Conservation (phyloP, 192 early-diverging fungal species). For the Backusella liffmaniae region DNA sequence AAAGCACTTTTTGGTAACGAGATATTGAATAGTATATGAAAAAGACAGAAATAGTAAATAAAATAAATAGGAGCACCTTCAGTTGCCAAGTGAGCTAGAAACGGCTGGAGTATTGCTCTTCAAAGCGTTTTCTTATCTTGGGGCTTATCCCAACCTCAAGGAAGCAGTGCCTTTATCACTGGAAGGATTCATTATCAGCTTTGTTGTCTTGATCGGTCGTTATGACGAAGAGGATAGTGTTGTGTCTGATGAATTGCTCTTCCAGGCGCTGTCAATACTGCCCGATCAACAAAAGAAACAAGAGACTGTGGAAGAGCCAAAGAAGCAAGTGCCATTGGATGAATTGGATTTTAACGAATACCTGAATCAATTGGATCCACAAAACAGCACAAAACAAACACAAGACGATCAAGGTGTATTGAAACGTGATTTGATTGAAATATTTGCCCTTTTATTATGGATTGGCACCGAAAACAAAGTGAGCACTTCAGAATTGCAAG, state of each 20-base stretch:
- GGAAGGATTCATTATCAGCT: slow-evolving; percentile 26
- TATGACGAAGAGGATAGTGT: slow-evolving; percentile 10
- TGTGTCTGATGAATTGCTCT: slow-evolving; percentile 18
- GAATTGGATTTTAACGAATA: slow-evolving; percentile 31
- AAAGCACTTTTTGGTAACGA: slow-evolving; percentile 31
- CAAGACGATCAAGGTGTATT: background rate
- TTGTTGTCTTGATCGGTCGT: slow-evolving; percentile 22
- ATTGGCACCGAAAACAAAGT: background rate
- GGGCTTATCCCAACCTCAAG: slow-evolving; percentile 26
- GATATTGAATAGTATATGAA: background rate
- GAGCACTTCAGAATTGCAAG: background rate
- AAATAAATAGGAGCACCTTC: slow-evolving; percentile 20
- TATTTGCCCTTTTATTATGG: slow-evolving; percentile 28
- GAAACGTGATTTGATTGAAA: slow-evolving; percentile 11
- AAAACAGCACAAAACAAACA: background rate
- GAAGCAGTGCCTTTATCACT: slow-evolving; percentile 21
- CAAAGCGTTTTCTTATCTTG: slow-evolving; percentile 37
- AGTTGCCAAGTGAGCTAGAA: slow-evolving; percentile 24
- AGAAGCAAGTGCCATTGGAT: slow-evolving; percentile 19
- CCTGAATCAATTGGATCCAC: slow-evolving; percentile 7
- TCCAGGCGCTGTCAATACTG: slow-evolving; percentile 24
- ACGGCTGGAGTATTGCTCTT: slow-evolving; percentile 33
- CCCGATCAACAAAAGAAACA: background rate
- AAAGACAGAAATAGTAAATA: background rate
- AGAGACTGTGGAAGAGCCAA: background rate